Evolutionary conservation across 768 basidiomycete genomes (phyloP).

Genomic region (Russula dissimulans): DNA sequence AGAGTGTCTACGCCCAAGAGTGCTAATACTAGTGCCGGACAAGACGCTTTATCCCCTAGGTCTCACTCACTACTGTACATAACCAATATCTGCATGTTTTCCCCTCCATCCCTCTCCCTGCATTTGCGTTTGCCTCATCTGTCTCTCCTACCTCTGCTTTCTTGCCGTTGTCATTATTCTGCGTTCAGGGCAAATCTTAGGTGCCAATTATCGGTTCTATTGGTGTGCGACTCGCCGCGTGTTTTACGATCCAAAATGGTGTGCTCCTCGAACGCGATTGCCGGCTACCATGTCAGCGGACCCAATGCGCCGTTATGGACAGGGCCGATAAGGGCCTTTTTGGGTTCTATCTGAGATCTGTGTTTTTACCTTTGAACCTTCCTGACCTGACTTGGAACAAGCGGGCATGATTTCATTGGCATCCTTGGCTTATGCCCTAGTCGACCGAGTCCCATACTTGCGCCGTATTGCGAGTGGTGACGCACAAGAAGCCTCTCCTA

Average conservation of each 20-base stretch:
- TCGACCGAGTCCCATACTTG: neutral
- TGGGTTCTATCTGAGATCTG: constrained; percentile 6
- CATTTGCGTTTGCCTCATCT: constrained; percentile 24
- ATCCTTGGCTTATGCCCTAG: neutral
- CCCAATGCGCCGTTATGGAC: neutral
- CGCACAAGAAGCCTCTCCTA: neutral
- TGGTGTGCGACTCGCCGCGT: constrained; percentile 3
- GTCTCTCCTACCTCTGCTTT: constrained; percentile 19
- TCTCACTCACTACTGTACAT: constrained; percentile 22
- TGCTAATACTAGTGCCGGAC: constrained; percentile 37
- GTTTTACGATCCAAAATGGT: neutral
- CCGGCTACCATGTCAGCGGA: neutral
- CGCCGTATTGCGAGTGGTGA: neutral
- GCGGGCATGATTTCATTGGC: no score
- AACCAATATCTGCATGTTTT: constrained; percentile 23
- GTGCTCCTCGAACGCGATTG: constrained; percentile 1
- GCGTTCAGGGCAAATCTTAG: constrained; percentile 11
- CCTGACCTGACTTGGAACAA: neutral
- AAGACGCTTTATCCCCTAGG: neutral
- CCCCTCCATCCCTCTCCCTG: constrained; percentile 19
- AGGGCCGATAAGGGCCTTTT: constrained; percentile 1
- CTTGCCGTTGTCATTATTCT: constrained; percentile 13
- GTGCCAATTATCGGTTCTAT: constrained; percentile 11
- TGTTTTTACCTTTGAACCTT: neutral
- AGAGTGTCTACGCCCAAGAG: constrained; percentile 42